phyloP scores from a whole-genome alignment of 495 filamentous ascomycete genomes.

The Saxophila tyrrhenica region DNA sequence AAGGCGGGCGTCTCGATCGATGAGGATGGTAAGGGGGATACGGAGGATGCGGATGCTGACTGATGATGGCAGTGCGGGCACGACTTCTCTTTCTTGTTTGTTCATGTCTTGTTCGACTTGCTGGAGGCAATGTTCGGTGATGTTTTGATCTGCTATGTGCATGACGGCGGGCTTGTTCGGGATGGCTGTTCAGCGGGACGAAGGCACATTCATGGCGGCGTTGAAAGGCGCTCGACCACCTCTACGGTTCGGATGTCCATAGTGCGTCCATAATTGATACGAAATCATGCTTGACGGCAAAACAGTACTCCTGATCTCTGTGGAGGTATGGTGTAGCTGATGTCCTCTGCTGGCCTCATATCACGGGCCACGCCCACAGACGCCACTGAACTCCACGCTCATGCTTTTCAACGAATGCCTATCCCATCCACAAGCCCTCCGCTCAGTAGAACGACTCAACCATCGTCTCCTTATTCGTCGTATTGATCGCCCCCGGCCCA shows the following conservation, averaged over 20 bases:
- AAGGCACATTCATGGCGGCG: background rate
- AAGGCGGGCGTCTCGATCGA: conserved; percentile 4
- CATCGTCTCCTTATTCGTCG: conserved; percentile 86
- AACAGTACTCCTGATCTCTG: background rate
- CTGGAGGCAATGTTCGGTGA: background rate
- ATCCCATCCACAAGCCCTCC: background rate
- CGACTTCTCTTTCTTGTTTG: conserved; percentile 20
- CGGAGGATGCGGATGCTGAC: conserved; percentile 5
- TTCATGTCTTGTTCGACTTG: background rate
- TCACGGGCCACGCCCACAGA: background rate
- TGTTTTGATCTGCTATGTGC: background rate
- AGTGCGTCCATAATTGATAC: background rate
- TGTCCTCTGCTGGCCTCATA: background rate
- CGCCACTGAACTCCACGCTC: background rate
- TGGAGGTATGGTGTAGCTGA: background rate
- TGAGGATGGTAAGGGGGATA: conserved; percentile 10
- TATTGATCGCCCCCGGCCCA: conserved; percentile 60
- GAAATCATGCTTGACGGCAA: background rate
- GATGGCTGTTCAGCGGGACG: too few relatives aligned
- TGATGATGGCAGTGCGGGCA: background rate
- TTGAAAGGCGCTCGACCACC: background rate
- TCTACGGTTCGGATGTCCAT: background rate
- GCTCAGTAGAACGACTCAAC: conserved; percentile 90
- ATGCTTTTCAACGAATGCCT: background rate
- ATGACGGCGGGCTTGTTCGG: background rate